Evolutionary conservation across 495 filamentous ascomycete genomes (phyloP).

Genomic region (Penicillium paxilli): DNA sequence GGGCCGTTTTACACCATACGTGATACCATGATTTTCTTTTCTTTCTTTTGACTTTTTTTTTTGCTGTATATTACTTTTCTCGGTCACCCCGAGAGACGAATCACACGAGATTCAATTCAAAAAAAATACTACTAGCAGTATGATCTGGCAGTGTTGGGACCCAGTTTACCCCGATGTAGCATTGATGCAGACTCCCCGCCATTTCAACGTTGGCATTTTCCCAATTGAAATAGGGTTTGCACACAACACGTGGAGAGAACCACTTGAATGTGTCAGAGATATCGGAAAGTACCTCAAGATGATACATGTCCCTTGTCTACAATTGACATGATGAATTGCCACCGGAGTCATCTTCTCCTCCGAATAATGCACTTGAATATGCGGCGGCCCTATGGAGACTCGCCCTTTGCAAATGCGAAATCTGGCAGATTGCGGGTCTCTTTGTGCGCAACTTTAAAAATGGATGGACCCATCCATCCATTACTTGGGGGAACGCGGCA

Average conservation of each 20-base stretch:
- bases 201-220: conserved; percentile 2
- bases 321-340: neutral
- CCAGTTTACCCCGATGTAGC: neutral
- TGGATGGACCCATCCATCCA: neutral
- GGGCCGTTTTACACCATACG: neutral
- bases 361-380: too few relatives aligned
- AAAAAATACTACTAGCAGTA: neutral
- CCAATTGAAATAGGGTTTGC: conserved; percentile 4
- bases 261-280: too few relatives aligned
- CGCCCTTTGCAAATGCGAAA: too few relatives aligned
- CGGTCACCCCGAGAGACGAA: neutral
- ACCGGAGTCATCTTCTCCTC: neutral
- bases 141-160: too few relatives aligned
- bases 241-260: conserved; percentile 6
- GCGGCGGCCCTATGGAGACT: too few relatives aligned
- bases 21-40: neutral
- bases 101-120: neutral
- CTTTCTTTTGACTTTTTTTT: neutral
- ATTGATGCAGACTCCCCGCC: conserved; percentile 1
- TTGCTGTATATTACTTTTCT: neutral
- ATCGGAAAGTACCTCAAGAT: too few relatives aligned
- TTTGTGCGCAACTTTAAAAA: neutral
- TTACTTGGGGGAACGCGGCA: neutral
- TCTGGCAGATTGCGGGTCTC: neutral
- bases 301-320: too few relatives aligned